These are phyloP conservation scores for Calonectria multiphialidica DNA, from an alignment of 2,329 filamentous ascomycete genomes.

Conservation along the genomic window DNA sequence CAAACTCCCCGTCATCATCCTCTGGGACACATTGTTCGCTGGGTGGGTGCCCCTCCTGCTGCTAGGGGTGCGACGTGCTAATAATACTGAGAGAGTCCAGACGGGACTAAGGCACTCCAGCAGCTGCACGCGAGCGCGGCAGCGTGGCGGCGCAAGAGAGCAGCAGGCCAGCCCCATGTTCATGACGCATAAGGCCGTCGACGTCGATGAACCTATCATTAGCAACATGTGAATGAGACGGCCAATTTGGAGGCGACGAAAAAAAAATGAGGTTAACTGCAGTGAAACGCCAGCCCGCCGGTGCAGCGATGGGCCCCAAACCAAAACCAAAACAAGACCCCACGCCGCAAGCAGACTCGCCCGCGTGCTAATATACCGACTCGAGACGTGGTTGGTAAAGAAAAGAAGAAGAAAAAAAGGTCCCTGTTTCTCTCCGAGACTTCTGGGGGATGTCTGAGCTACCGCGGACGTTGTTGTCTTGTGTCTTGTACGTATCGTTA, in stretches of 20 bases:
- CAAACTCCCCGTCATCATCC: conserved; percentile 21
- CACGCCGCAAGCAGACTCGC: conserved; percentile 33
- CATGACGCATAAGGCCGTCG: conserved; percentile 30
- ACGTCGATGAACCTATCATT: conserved; percentile 47
- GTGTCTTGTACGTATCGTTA: neutral
- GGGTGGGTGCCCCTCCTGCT: conserved; percentile 1
- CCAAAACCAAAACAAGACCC: conserved; percentile 26
- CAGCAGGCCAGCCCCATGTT: conserved; percentile 22
- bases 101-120: conserved; percentile 23
- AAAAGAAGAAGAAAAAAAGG: conserved; percentile 10
- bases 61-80: conserved; percentile 5
- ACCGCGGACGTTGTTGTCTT: neutral
- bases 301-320: conserved; percentile 18
- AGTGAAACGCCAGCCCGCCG: conserved; percentile 32
- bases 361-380: conserved; percentile 40
- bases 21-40: neutral
- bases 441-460: neutral
- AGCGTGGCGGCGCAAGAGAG: conserved; percentile 20
- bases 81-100: conserved; percentile 7
- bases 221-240: conserved; percentile 43
- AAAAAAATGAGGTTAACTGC: conserved; percentile 19
- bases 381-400: conserved; percentile 31
- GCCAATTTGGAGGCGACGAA: conserved; percentile 28
- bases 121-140: conserved; percentile 27
- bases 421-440: conserved; percentile 4